Evolutionary conservation across 805 yeast genomes (phyloP), one percentile per base, ranked within the genome.

Genomic region (Yarrowia sp.): DNA sequence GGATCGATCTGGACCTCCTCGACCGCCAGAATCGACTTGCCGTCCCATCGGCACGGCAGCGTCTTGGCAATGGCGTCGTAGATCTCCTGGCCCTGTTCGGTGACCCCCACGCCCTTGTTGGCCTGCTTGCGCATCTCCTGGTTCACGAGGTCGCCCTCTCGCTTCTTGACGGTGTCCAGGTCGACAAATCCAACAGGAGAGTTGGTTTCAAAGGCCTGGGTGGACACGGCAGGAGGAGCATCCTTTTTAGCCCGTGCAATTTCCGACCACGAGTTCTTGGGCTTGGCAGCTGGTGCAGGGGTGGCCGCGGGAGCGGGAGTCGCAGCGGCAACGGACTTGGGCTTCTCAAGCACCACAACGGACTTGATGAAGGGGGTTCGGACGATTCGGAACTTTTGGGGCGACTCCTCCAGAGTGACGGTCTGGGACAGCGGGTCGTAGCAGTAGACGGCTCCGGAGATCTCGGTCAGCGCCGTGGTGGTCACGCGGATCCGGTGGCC

Each of bases 401-500:
- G 69, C 20, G 74, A 74, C 49, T 74, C 73, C 46, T 72, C 74
- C 66, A 82, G 73, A 0, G 84, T 75, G 30, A 85, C 70, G n/a
- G 85, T 75, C 47, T 82, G 81, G 66, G 80, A 81, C 8, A 68
- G 67, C 9, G 87, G 79, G 68, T 85, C 84, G 74, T 84, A 87
- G 10, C 92, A 83, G 74, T 86, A 87, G 44, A 90, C 82, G 39
- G 82, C 78, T 1, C 95, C 96, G n/a, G 81, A 80, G 65, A 86
- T 80, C 9, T 80, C 79, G 34, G 82, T 81, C 73, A 88, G 91
- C 55, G 86, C 78, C 8, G 83, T 78, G 63, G 90, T 90, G 13
- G 85, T 83, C 65, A 89, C 80, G 73, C 81, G 85, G 68, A 90
- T 90, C 72, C 72, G 72, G 49, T 19, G 46, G 19, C 67, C 67